phyloP scores from a whole-genome alignment of 805 yeast genomes.

The Candida jianshihensis region DNA sequence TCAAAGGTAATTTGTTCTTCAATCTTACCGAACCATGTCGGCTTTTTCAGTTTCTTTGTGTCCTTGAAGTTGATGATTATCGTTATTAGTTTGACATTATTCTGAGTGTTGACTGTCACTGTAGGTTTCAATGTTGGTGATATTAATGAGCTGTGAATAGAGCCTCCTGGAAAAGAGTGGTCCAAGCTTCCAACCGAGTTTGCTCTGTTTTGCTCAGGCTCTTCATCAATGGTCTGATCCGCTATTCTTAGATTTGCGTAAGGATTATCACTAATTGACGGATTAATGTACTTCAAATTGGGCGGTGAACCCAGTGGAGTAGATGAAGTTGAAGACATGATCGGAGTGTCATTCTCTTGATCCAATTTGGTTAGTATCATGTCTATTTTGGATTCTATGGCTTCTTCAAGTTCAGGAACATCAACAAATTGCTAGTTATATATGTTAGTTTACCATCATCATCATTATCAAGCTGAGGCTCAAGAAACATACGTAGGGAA shows the following conservation, averaged over 20 bases:
- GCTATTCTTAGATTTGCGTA: constrained; percentile 13
- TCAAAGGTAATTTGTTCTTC: constrained; percentile 59
- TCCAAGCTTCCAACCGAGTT: neutral
- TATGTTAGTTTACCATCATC: no score
- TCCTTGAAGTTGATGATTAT: constrained; percentile 34
- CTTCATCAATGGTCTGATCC: constrained; percentile 5
- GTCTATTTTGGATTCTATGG: constrained; percentile 30
- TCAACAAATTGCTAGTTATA: constrained; percentile 44
- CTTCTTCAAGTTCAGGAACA: constrained; percentile 40
- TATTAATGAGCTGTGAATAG: constrained; percentile 1
- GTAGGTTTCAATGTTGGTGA: constrained; percentile 5
- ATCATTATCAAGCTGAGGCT: no score
- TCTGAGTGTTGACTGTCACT: constrained; percentile 16
- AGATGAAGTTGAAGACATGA: constrained; percentile 1
- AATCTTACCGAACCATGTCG: constrained; percentile 45
- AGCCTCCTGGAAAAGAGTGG: constrained; percentile 6
- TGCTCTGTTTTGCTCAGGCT: constrained; percentile 7
- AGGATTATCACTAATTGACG: constrained; percentile 8
- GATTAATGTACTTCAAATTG: constrained; percentile 4
- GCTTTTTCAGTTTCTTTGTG: constrained; percentile 34
- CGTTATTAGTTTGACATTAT: constrained; percentile 24
- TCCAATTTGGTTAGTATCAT: constrained; percentile 24
- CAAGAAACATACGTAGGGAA: no score
- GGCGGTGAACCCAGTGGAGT: constrained; percentile 18
- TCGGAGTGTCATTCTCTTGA: constrained; percentile 6